These are phyloP conservation scores for Tetradesmus obliquus DNA, from an alignment of 139 green algal genomes.

Conservation along the genomic window DNA sequence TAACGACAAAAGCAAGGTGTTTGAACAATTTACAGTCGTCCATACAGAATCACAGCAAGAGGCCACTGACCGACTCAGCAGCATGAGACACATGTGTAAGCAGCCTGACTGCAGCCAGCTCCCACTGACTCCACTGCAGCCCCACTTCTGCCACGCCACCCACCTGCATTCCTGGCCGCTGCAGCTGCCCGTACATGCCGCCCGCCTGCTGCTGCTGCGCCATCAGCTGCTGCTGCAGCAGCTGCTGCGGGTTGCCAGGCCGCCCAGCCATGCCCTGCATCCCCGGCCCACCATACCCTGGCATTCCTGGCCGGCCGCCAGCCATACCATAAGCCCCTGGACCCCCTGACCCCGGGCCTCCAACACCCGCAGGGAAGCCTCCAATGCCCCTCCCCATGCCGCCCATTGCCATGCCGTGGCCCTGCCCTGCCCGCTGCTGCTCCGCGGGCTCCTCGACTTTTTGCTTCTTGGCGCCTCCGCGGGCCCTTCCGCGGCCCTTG, in stretches of 20 bases:
- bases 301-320: constrained; percentile 6
- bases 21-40: too few species aligned
- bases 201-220: neutral
- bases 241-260: neutral
- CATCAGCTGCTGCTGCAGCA: neutral
- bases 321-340: neutral
- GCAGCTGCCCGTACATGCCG: neutral
- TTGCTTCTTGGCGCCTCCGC: neutral
- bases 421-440: neutral
- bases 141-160: neutral
- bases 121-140: neutral
- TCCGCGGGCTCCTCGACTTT: neutral
- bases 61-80: too few species aligned
- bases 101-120: neutral
- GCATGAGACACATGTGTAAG: too few species aligned
- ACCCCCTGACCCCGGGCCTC: neutral
- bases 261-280: neutral
- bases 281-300: neutral
- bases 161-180: neutral
- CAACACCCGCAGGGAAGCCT: neutral
- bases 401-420: neutral
- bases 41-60: too few species aligned
- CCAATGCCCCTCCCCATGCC: neutral
- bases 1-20: too few species aligned
- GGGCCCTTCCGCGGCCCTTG: neutral